These are phyloP conservation scores for Coniferiporia weirii DNA, from an alignment of 1,284 basidiomycete species.

Conservation along the genomic window DNA sequence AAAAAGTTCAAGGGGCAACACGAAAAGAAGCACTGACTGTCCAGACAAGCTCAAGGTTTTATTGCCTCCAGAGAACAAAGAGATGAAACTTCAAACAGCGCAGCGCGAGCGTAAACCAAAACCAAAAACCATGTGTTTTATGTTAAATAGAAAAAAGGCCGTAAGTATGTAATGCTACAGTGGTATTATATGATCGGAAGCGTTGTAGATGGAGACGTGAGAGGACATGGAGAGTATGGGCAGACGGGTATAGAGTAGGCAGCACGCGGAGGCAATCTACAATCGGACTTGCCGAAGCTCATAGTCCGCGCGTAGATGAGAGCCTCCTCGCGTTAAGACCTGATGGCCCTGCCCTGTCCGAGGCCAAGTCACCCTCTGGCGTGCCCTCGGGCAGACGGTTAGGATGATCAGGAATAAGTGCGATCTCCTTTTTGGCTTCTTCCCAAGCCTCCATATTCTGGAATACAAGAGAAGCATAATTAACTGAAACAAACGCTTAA, in stretches of 20 bases:
- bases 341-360: slow-evolving; percentile 1
- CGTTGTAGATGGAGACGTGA: neutral
- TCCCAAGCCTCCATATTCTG: slow-evolving; percentile 97
- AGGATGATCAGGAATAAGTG: slow-evolving; percentile 84
- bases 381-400: slow-evolving; percentile 39
- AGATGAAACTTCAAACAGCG: neutral
- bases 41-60: slow-evolving; percentile 8
- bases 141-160: slow-evolving; percentile 3
- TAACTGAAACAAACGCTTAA: slow-evolving; percentile 9
- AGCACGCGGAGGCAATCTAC: too few relatives aligned
- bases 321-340: slow-evolving; percentile 6
- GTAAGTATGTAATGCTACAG: slow-evolving; percentile 13
- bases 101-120: slow-evolving; percentile 13
- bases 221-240: too few relatives aligned
- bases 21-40: neutral
- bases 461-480: slow-evolving; percentile 4
- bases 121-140: slow-evolving; percentile 11
- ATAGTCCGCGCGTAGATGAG: slow-evolving; percentile 8
- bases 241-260: too few relatives aligned
- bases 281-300: neutral
- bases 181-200: slow-evolving; percentile 1
- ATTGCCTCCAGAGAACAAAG: slow-evolving; percentile 16
- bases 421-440: slow-evolving; percentile 87
- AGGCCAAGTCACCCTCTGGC: neutral
- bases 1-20: neutral